These are phyloP conservation scores for Hypoxylon sp. DNA, from an alignment of 2,329 filamentous ascomycete species.

Conservation along the genomic window DNA sequence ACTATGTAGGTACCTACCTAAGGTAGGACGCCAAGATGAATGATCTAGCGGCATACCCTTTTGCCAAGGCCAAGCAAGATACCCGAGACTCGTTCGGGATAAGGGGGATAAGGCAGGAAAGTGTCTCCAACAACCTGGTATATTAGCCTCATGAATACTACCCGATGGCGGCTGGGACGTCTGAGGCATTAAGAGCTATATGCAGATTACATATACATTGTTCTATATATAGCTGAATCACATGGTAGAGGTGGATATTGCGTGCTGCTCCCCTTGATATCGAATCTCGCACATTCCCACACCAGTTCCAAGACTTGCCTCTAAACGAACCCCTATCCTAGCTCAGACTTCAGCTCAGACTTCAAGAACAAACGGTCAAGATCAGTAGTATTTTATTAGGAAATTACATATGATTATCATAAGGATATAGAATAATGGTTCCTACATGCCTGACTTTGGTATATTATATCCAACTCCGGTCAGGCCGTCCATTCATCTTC, in stretches of 20 bases:
- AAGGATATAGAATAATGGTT: constrained; percentile 1
- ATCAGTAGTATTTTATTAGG: background rate
- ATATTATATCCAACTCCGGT: constrained; percentile 8
- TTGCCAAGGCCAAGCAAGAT: constrained; percentile 23
- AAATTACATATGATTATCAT: constrained; percentile 4
- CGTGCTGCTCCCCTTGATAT: too few species aligned
- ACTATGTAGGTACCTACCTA: too few species aligned
- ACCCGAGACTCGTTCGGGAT: constrained; percentile 11
- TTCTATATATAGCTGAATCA: background rate
- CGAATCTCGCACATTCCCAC: background rate
- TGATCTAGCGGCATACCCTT: constrained; percentile 13
- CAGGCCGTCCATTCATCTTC: constrained; percentile 1
- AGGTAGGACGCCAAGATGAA: constrained; percentile 18
- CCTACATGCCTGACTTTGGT: background rate
- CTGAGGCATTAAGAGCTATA: constrained; percentile 3
- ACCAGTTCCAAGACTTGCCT: background rate
- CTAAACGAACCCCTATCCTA: too few species aligned
- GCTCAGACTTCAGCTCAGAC: too few species aligned
- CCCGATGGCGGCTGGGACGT: background rate
- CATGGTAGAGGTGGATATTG: too few species aligned
- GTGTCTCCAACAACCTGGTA: background rate
- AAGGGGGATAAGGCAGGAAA: background rate
- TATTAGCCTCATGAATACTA: constrained; percentile 1
- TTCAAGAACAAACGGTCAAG: background rate
- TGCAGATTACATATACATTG: background rate